Evolutionary conservation across 164 flowering plant species (phyloP).

Genomic region (Buxus sempervirens): DNA sequence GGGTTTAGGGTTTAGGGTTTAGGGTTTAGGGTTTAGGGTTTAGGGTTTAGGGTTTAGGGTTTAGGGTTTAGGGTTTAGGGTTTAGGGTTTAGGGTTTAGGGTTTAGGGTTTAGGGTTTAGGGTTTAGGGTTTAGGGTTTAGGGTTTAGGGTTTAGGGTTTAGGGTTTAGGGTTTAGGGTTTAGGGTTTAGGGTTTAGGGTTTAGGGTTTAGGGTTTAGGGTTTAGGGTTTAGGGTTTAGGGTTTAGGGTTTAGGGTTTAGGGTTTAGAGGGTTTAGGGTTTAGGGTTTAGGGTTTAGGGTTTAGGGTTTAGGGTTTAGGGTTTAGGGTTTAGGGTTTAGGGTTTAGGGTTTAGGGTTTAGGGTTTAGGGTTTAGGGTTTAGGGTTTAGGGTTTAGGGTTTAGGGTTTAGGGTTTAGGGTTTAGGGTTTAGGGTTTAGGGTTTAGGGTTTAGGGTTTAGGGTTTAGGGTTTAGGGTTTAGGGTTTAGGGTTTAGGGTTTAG

Average conservation of each 20-base stretch:
- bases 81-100: too few species aligned
- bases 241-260: not conserved
- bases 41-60: too few species aligned
- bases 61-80: too few species aligned
- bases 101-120: too few species aligned
- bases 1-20: too few species aligned
- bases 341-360: not conserved
- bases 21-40: too few species aligned
- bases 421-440: not conserved
- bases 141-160: too few species aligned
- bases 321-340: not conserved
- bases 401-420: not conserved
- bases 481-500: conserved; percentile 2
- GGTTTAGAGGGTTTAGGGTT: not conserved
- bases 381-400: not conserved
- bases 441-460: not conserved
- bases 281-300: not conserved
- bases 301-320: not conserved
- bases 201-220: too few species aligned
- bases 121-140: too few species aligned
- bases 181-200: too few species aligned
- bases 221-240: not conserved
- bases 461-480: conserved; percentile 1
- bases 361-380: not conserved
- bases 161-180: too few species aligned